phyloP scores from a whole-genome alignment of 1,284 basidiomycete species.

The Ceratobasidium sp. region DNA sequence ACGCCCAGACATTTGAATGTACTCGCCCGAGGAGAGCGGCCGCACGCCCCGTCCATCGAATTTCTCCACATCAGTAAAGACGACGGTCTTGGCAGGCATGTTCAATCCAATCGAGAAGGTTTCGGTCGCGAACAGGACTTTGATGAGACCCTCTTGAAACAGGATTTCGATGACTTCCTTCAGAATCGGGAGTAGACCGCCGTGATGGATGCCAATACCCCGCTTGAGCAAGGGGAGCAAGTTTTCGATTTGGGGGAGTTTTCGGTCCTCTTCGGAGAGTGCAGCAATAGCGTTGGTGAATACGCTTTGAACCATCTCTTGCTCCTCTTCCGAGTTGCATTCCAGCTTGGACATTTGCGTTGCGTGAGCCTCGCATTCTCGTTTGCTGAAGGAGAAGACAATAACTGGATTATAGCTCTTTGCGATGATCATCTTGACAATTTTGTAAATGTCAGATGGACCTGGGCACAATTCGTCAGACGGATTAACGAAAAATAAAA shows the following conservation, averaged over 20 bases:
- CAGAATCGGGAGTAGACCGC: constrained; percentile 94
- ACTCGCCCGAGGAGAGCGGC: constrained; percentile 88
- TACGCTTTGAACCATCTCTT: constrained; percentile 85
- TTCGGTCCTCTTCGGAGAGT: constrained; percentile 85
- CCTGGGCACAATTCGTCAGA: constrained; percentile 54
- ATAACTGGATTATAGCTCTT: constrained; percentile 99
- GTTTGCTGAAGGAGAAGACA: constrained; percentile 97
- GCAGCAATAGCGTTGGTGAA: constrained; percentile 96
- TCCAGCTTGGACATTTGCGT: constrained; percentile 94
- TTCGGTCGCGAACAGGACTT: constrained; percentile 98
- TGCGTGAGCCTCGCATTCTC: constrained; percentile 95
- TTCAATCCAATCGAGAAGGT: constrained; percentile 99
- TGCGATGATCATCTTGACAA: constrained; percentile 98
- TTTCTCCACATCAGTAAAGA: constrained; percentile 94
- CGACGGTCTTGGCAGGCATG: constrained; percentile 99
- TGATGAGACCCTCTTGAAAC: constrained; percentile 99
- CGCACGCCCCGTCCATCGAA: constrained; percentile 97
- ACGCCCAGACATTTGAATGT: constrained; percentile 99
- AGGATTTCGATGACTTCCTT: constrained; percentile 99
- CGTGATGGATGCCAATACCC: constrained; percentile 98
- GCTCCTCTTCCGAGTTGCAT: constrained; percentile 94
- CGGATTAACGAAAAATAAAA: neutral
- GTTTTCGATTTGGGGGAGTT: constrained; percentile 93
- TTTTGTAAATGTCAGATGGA: constrained; percentile 95
- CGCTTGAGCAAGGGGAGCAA: constrained; percentile 92